Conservation (phyloP, 2,329 filamentous ascomycete species). For the Aspergillus tubingensis region DNA sequence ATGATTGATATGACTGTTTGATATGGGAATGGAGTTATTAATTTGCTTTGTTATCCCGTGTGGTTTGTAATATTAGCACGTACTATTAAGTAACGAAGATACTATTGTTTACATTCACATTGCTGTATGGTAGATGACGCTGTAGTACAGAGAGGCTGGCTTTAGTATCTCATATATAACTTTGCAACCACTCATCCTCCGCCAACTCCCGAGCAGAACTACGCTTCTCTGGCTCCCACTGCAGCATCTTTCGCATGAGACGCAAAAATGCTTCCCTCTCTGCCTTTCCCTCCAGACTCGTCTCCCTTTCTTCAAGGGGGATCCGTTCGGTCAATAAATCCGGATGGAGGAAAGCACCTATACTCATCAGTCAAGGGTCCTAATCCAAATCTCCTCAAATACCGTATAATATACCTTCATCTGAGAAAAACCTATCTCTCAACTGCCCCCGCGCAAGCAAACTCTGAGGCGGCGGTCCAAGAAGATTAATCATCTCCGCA, state of each 20-base stretch:
- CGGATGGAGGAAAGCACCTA: slow-evolving; percentile 31
- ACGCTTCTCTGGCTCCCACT: slow-evolving; percentile 36
- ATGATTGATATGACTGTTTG: too few species aligned
- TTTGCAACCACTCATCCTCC: slow-evolving; percentile 32
- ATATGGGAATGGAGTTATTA: too few species aligned
- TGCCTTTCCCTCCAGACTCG: slow-evolving; percentile 33
- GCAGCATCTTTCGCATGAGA: slow-evolving; percentile 40
- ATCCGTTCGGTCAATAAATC: slow-evolving; percentile 22
- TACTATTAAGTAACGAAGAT: too few species aligned
- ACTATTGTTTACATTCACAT: too few species aligned
- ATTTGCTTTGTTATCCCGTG: too few species aligned
- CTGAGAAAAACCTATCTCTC: slow-evolving; percentile 42
- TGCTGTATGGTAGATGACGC: too few species aligned
- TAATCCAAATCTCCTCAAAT: too few species aligned
- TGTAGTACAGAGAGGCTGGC: too few species aligned
- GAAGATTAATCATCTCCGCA: slow-evolving; percentile 51
- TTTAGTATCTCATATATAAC: not conserved
- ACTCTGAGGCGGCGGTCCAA: slow-evolving; percentile 44
- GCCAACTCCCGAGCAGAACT: slow-evolving; percentile 33
- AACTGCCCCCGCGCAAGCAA: slow-evolving; percentile 37
- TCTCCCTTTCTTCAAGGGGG: slow-evolving; percentile 44
- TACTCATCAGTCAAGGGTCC: not conserved
- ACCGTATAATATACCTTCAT: too few species aligned
- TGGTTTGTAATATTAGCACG: too few species aligned
- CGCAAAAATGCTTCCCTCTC: slow-evolving; percentile 35